Evolutionary conservation across 1,284 basidiomycete genomes (phyloP).

Genomic region (Retiboletus flavoniger): DNA sequence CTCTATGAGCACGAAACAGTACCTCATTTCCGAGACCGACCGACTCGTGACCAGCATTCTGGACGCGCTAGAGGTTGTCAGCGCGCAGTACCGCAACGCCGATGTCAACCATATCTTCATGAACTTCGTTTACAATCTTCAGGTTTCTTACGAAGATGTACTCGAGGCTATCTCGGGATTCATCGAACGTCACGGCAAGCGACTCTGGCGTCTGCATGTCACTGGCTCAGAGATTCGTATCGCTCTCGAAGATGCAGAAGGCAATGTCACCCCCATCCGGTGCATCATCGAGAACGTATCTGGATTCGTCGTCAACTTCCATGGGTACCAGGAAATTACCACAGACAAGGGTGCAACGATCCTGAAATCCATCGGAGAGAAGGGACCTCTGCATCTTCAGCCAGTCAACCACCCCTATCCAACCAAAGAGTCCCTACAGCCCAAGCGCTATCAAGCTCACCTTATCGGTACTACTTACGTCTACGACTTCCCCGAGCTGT

Average conservation of each 20-base stretch:
- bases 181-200: slow-evolving; percentile 97
- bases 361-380: slow-evolving; percentile 94
- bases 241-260: slow-evolving; percentile 88
- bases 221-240: slow-evolving; percentile 98
- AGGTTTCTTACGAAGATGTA: slow-evolving; percentile 94
- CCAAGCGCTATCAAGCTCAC: slow-evolving; percentile 99
- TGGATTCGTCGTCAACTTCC: slow-evolving; percentile 98
- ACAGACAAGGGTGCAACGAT: slow-evolving; percentile 94
- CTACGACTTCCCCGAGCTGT: too few relatives aligned
- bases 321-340: slow-evolving; percentile 98
- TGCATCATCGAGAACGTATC: slow-evolving; percentile 99
- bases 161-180: slow-evolving; percentile 95
- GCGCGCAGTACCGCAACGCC: slow-evolving; percentile 81
- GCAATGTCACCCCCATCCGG: slow-evolving; percentile 92
- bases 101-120: slow-evolving; percentile 97
- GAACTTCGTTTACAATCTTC: slow-evolving; percentile 97
- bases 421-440: slow-evolving; percentile 98
- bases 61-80: slow-evolving; percentile 93
- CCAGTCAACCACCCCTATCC: slow-evolving; percentile 91
- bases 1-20: slow-evolving; percentile 91
- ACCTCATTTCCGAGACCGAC: slow-evolving; percentile 97
- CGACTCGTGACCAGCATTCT: slow-evolving; percentile 90
- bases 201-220: slow-evolving; percentile 96
- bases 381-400: slow-evolving; percentile 90
- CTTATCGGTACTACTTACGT: too few relatives aligned